Conservation (phyloP, 1,139 yeast genomes). For the Debaryomyces psychrophilus region DNA sequence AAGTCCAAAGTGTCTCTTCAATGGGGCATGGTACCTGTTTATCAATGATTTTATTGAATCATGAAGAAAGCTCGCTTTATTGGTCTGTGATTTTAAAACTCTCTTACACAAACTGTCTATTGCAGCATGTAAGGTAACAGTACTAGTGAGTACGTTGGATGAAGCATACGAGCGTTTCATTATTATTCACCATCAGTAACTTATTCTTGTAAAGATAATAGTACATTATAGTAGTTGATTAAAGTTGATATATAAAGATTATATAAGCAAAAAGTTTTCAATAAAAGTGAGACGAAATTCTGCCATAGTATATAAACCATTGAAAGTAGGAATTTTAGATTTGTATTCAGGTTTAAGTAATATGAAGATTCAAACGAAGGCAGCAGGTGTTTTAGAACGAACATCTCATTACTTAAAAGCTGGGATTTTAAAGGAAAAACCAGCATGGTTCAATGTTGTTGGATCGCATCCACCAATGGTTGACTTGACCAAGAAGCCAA, state of each 20-base stretch:
- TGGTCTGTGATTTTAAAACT: conserved; percentile 3
- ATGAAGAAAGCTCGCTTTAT: conserved; percentile 6
- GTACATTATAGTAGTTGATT: neutral
- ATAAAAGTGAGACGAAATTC: conserved; percentile 1
- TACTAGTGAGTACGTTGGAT: neutral
- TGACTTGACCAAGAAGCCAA: conserved; percentile 56
- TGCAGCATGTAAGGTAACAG: neutral
- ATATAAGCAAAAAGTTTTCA: conserved; percentile 16
- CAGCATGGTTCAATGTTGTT: conserved; percentile 86
- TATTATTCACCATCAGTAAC: neutral
- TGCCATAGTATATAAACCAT: neutral
- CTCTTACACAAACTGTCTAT: conserved; percentile 6
- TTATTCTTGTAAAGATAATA: neutral
- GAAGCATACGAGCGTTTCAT: conserved; percentile 10
- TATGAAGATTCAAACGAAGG: conserved; percentile 72
- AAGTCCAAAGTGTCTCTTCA: conserved; percentile 15
- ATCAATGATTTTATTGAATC: conserved; percentile 16
- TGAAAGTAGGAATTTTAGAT: neutral
- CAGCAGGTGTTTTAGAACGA: conserved; percentile 72
- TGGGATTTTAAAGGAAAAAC: conserved; percentile 67
- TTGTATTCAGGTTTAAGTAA: neutral
- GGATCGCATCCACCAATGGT: conserved; percentile 77
- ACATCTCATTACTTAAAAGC: conserved; percentile 71
- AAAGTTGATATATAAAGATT: conserved; percentile 3
- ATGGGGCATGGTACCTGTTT: conserved; percentile 14